A percentile compares a stretch with the other conserved stretches of the same genome.
These are phyloP conservation scores for Pilaira anomala DNA, from an alignment of 192 early-diverging fungal genomes.

Conservation along the genomic window DNA sequence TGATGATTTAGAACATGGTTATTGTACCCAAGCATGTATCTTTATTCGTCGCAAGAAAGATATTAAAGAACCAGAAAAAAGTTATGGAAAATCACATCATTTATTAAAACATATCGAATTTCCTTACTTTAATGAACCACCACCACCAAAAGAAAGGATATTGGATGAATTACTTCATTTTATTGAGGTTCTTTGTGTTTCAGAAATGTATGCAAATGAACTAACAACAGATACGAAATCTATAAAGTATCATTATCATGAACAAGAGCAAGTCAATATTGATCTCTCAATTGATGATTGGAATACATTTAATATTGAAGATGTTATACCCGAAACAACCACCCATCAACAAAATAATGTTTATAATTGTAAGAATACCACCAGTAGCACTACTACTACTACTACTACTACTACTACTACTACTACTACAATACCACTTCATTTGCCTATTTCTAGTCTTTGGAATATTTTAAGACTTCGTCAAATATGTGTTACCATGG, in stretches of 20 bases:
- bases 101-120: constrained; percentile 48
- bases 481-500: constrained; percentile 48
- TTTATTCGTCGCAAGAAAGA: constrained; percentile 36
- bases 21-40: constrained; percentile 76
- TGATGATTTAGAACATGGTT: constrained; percentile 47
- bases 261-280: background rate
- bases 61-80: background rate
- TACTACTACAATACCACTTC: background rate
- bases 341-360: background rate
- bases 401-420: too few species aligned
- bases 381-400: too few species aligned
- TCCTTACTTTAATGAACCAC: constrained; percentile 46
- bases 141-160: constrained; percentile 33
- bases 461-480: constrained; percentile 47
- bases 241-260: background rate
- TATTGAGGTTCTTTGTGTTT: constrained; percentile 18
- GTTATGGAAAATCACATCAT: constrained; percentile 1
- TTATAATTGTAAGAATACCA: background rate
- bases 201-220: background rate
- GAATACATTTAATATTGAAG: background rate
- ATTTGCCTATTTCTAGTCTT: constrained; percentile 21
- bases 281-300: background rate
- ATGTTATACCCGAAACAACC: background rate
- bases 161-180: constrained; percentile 36
- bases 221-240: background rate